Evolutionary conservation across 2,329 filamentous ascomycete species (phyloP), one percentile per base, ranked within the genome.

Genomic region (Phyllosticta capitalensis): DNA sequence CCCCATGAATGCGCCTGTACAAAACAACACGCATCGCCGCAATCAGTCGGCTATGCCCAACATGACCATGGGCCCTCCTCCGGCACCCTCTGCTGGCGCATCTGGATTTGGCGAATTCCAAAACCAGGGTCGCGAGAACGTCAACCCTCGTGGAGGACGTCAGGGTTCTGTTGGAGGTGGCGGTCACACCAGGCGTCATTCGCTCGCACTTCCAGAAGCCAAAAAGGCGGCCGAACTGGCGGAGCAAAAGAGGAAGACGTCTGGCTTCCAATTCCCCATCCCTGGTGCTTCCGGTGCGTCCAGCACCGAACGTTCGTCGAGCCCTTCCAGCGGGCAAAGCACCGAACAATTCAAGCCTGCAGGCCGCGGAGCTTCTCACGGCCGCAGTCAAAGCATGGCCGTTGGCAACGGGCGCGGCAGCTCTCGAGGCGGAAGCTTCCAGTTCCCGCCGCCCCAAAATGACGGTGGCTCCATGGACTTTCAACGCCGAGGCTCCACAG

Each of bases 211-310:
- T 64, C 90, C 92, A 45, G 94, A 99, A 75, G 94, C 94, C 55
- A 97, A 96, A 78, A 97, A 96, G 78, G 94, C 94, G 54, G 94
- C 94, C 60, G 94, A 99, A 74, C 77, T 96, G 64, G 94, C 94
- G 54, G 94, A 99, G 76, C 92, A 96, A 79, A 96, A 96, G 78
- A 83, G 92, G 74, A 95, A 92, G 59, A 91, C 92, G 63, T 91
- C 89, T 64, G 91, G 86, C 61, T 99, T 97, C 76, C 92, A 96
- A 72, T 99, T 99, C 72, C 92, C 94, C 17, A 84, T 87, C 57
- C 89, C 91, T 55, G 83, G 83, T 54, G 81, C 86, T 63, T 79
- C 82, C 57, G 83, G 82, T 58, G 72, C 68, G 50, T 68, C 76
- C 52, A 72, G 75, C 19, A 68, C 75, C 45, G 81, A 83, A 63